Evolutionary conservation across 2,329 filamentous ascomycete species (phyloP).

Genomic region (Periglandula ipomoeae): DNA sequence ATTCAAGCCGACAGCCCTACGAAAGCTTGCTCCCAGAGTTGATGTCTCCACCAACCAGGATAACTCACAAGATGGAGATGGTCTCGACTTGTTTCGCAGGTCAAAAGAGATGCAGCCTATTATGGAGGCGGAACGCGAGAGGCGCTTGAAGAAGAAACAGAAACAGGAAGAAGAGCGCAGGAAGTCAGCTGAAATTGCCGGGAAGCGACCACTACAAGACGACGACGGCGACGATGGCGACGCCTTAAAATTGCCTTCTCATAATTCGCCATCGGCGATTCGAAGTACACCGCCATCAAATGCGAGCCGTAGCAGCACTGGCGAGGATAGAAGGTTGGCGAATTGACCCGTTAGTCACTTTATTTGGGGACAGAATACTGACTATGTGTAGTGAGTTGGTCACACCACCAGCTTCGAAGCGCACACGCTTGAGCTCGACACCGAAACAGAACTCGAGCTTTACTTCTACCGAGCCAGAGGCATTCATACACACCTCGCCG

Average conservation of each 20-base stretch:
- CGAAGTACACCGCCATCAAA: conserved; percentile 1
- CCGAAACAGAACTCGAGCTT: conserved; percentile 11
- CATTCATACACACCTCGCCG: conserved; percentile 9
- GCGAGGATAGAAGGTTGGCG: conserved; percentile 1
- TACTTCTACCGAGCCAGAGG: conserved; percentile 7
- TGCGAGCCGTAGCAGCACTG: neutral
- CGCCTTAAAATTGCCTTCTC: neutral
- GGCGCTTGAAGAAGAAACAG: conserved; percentile 18
- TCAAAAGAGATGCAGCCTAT: conserved; percentile 39
- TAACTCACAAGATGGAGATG: conserved; percentile 20
- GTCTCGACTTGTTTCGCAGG: conserved; percentile 40
- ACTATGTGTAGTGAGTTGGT: conserved; percentile 20
- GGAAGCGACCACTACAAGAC: conserved; percentile 16
- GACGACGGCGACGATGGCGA: conserved; percentile 8
- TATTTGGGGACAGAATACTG: no score
- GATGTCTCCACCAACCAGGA: conserved; percentile 10
- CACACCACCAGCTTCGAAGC: conserved; percentile 31
- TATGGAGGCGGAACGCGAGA: conserved; percentile 31
- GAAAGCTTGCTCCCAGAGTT: conserved; percentile 16
- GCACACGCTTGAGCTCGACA: conserved; percentile 19
- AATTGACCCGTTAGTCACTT: neutral
- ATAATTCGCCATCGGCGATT: neutral
- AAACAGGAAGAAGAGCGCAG: conserved; percentile 14
- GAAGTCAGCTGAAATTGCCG: conserved; percentile 6
- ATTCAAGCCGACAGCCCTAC: conserved; percentile 40